Base-by-base conservation (phyloP, 371 early-diverging fungal species). In the Apophysomyces sp. region DNA sequence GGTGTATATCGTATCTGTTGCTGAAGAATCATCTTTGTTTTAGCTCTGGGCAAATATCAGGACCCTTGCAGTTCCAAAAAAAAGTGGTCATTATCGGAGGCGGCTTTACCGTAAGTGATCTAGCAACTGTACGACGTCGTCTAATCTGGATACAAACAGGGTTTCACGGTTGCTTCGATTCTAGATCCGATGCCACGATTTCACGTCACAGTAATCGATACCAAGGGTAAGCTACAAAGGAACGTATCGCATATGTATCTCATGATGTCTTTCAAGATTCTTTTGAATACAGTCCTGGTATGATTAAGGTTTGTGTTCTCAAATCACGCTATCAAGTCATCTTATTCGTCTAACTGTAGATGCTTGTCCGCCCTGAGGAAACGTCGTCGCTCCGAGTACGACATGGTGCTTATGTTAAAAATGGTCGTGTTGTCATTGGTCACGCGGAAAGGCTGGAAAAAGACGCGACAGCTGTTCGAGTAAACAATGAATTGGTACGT, bases 201-300 rank as follows among this genome's bases (percentile, higher is more conserved):
- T 41, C 62, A 69, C 31, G 66, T 69, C 15, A 62, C 61, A 2
- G 36, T 69, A 29, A 66, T 69, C 32, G 70, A 69, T 32, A 58
- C 62, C 21, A 69, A 69, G 56, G 69, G 69, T 69, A 52, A 57
- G 24, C 13, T 2, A 3, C 13, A 30, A 27, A 27, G 36, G 7
- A 37, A 21, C 26, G 15, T 26, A 16, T 41, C 27, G 9, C 24
- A 21, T 4, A n/a, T 21, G n/a, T 6, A 11, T 16, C 40, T 57
- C 15, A 57, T 18, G 2, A 8, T 52, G 27, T 29, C 40, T 37
- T 55, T 11, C 3, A 58, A 75, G 76, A 76, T 53, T 76, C 76
- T 15, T 76, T 72, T 57, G 76, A 76, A 52, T 76, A 76, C 32
- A 76, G 65, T 6, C 76, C 76, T 16, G 72, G 72, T 13, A 63